Conservation (phyloP, 306 rosid genomes). For the Pterocarpus macrocarpus region DNA sequence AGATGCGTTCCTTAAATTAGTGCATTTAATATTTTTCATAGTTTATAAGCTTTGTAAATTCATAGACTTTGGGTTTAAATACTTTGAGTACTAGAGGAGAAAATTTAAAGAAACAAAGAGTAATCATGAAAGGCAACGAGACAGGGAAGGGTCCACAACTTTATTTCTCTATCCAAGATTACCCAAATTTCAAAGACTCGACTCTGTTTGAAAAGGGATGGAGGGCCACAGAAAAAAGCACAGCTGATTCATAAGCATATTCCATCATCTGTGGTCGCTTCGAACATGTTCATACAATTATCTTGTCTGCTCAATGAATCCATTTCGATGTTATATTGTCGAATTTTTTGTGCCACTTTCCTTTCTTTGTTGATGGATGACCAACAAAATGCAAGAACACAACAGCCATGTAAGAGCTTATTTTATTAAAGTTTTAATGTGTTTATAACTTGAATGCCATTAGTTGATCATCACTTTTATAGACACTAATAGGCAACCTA, state of each 20-base stretch:
- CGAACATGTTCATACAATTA: background rate
- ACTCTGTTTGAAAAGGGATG: background rate
- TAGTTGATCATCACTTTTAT: no score
- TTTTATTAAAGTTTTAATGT: no score
- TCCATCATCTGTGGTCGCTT: background rate
- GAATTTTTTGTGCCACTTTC: background rate
- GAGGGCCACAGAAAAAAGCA: background rate
- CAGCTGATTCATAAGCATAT: background rate
- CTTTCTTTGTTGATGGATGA: background rate
- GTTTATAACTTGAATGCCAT: no score
- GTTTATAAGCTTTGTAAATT: background rate
- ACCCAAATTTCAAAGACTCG: background rate
- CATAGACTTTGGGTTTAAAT: background rate
- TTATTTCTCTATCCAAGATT: background rate
- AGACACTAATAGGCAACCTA: no score
- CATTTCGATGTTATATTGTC: background rate
- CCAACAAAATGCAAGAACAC: no score
- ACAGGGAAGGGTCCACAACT: background rate
- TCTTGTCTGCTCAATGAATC: background rate
- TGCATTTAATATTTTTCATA: background rate
- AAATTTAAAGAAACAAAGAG: conserved; percentile 8
- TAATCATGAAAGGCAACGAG: background rate
- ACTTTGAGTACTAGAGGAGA: background rate
- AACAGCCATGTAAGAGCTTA: no score
- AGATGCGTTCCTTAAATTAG: background rate